These are phyloP conservation scores for Malbranchea cinnamomea DNA, from an alignment of 2,329 filamentous ascomycete species.

Conservation along the genomic window DNA sequence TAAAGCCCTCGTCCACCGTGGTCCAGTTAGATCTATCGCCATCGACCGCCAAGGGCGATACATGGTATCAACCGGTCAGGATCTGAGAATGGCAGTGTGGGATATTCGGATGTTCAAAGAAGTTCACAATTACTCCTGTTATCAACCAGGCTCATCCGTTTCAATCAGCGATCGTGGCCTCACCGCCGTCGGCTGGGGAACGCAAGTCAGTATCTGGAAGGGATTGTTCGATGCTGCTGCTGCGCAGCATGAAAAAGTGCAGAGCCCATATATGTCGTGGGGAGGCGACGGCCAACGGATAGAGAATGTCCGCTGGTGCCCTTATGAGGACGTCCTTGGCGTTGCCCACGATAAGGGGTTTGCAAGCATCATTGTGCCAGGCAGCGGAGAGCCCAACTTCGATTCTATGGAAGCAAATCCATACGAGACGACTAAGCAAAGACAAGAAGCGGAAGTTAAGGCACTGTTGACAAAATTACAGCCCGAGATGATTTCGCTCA, in stretches of 20 bases:
- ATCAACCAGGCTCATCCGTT: conserved; percentile 66
- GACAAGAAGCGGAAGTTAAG: conserved; percentile 85
- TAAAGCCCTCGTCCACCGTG: conserved; percentile 77
- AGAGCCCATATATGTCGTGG: conserved; percentile 86
- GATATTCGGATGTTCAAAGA: conserved; percentile 90
- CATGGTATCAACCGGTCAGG: conserved; percentile 88
- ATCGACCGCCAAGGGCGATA: conserved; percentile 84
- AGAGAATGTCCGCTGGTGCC: conserved; percentile 79
- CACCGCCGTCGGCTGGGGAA: conserved; percentile 83
- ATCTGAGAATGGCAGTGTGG: conserved; percentile 87
- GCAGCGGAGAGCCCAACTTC: conserved; percentile 93
- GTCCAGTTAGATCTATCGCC: conserved; percentile 72
- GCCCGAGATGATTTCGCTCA: conserved; percentile 91
- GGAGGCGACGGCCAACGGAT: conserved; percentile 70
- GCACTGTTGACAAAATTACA: conserved; percentile 82
- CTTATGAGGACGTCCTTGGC: conserved; percentile 84
- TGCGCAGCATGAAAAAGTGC: conserved; percentile 59
- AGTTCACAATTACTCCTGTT: conserved; percentile 75
- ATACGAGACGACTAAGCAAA: conserved; percentile 83
- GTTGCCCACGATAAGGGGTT: conserved; percentile 76
- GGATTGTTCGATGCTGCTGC: conserved; percentile 66
- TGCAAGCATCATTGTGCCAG: conserved; percentile 76
- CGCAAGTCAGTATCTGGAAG: conserved; percentile 78
- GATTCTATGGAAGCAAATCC: conserved; percentile 89
- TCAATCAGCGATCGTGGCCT: conserved; percentile 80